Evolutionary conservation across 2,329 filamentous ascomycete genomes (phyloP).

Genomic region (Aspergillus luchuensis): DNA sequence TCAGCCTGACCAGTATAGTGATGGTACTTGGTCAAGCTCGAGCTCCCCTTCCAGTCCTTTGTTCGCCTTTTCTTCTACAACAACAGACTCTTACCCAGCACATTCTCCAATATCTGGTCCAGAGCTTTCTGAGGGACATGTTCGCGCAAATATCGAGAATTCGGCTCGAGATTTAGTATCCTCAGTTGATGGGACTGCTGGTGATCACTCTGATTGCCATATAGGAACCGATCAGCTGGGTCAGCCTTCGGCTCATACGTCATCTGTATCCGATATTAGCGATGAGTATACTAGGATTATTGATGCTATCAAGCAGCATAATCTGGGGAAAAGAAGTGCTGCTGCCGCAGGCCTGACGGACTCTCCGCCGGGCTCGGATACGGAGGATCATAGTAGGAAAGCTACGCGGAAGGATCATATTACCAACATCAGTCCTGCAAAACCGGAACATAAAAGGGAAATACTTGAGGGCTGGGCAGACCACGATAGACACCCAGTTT

Average conservation of each 20-base stretch:
- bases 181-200: background rate
- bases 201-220: background rate
- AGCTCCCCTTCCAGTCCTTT: conserved; percentile 21
- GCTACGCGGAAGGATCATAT: background rate
- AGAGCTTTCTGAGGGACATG: too few relatives aligned
- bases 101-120: too few relatives aligned
- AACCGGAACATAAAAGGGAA: background rate
- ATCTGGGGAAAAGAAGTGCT: conserved; percentile 30
- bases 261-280: background rate
- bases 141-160: background rate
- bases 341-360: conserved; percentile 27
- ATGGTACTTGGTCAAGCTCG: conserved; percentile 8
- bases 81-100: too few relatives aligned
- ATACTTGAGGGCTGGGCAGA: background rate
- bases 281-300: background rate
- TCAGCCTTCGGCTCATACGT: background rate
- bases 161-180: background rate
- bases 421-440: background rate
- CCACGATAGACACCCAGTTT: too few relatives aligned
- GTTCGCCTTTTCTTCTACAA: conserved; percentile 19
- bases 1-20: conserved; percentile 2
- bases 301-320: background rate
- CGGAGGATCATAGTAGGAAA: conserved; percentile 9
- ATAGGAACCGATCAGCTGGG: background rate
- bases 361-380: conserved; percentile 29